Evolutionary conservation across 805 yeast species (phyloP), one percentile per base, ranked within the genome.

Genomic region (Ogataea naganishii): DNA sequence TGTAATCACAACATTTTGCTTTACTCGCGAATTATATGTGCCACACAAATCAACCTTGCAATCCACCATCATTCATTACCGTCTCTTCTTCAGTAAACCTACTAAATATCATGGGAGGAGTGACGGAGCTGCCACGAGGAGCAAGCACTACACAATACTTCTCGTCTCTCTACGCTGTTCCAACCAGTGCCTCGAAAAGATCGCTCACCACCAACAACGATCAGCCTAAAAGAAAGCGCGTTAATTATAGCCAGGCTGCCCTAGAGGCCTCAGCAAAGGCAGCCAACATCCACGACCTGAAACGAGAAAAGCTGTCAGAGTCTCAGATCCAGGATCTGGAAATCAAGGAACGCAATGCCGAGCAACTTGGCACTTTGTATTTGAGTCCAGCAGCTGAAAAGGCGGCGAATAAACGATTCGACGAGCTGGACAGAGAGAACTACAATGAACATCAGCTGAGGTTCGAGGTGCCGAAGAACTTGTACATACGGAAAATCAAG

Each of bases 381-480:
- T 23, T 33, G 15, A 46, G 18, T 27, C 43, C 46, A 3, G 32
- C 41, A 7, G 66, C 56, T 28, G 49, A 53, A 38, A 57, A 53
- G 38, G 53, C 52, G 27, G 57, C 62, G 2, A 42, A 44, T 11
- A 60, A 58, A 34, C 39, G 71, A 26, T 58, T 62, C 30, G 54
- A 49, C 2, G 69, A 64, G 34, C 41, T 65, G 14, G 64, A 60
- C 32, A 40, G 58, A 17, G 71, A 65, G 43, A 64, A 64, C 35
- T 65, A 61, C 37, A 62, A 53, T 39, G 69, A 63, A n/a, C 38
- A 20, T 17, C 36, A 39, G 15, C 25, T 36, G 11, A 49, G 52
- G 27, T 45, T 62, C 14, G 71, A 64, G 14, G 40, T 64, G 11
- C 69, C 69, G 1, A 62, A 37, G 38, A 37, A 29, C 23, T 30